Percentiles rank a stretch among this genome's conserved stretches.
These are phyloP conservation scores for Aspergillus sp. DNA, from an alignment of 2,329 filamentous ascomycete species.

Conservation along the genomic window DNA sequence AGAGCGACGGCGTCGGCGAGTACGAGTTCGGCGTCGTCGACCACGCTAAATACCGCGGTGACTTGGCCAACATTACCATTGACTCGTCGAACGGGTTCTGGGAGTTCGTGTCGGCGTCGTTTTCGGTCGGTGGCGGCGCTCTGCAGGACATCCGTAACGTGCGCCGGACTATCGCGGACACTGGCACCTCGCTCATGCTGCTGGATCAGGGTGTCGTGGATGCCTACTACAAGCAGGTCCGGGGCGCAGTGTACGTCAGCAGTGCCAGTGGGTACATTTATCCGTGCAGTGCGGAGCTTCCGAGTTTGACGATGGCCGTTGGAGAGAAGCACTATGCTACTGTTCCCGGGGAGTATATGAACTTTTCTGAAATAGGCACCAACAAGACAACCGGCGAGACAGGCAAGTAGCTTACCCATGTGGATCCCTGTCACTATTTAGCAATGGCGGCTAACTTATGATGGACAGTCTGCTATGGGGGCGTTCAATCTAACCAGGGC, in stretches of 20 bases:
- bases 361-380: conserved; percentile 52
- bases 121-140: conserved; percentile 50
- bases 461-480: conserved; percentile 54
- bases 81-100: conserved; percentile 66
- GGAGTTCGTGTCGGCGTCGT: conserved; percentile 60
- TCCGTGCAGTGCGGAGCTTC: conserved; percentile 54
- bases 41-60: conserved; percentile 58
- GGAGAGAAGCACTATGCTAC: conserved; percentile 49
- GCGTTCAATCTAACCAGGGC: conserved; percentile 57
- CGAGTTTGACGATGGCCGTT: conserved; percentile 56
- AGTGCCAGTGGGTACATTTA: conserved; percentile 53
- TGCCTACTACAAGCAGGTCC: conserved; percentile 59
- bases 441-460: conserved; percentile 13
- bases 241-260: conserved; percentile 47
- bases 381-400: conserved; percentile 39
- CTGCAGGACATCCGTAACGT: conserved; percentile 32
- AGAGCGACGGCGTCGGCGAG: conserved; percentile 57
- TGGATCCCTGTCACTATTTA: too few species aligned
- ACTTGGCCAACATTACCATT: conserved; percentile 61
- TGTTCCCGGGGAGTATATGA: conserved; percentile 55
- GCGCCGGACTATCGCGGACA: conserved; percentile 60
- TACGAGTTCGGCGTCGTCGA: conserved; percentile 77
- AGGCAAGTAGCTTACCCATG: conserved; percentile 26
- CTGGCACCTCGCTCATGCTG: conserved; percentile 66
- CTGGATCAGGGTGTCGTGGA: conserved; percentile 55